Base-by-base conservation (phyloP, 1,284 basidiomycete species). In the Mrakiaceae sp. region DNA sequence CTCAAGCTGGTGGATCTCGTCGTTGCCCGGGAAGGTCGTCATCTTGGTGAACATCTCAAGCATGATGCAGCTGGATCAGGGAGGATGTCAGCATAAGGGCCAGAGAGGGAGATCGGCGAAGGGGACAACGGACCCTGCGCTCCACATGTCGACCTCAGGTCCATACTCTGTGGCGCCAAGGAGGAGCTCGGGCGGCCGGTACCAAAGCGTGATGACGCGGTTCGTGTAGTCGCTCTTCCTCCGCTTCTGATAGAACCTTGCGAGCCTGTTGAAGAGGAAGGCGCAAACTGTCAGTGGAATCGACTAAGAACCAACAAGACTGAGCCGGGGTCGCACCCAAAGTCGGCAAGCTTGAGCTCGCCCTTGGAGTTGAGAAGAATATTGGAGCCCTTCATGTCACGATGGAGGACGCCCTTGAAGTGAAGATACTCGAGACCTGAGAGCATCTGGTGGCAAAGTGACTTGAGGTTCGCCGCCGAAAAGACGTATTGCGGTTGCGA, bases 81-180 rank as follows among this genome's bases (percentile, higher is more conserved):
- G 12, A 59, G 5, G 53, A 42, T 10, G 44, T 57, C 39, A 46
- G 12, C 12, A 11, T 11, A 65, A 43, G 16, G 40, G 12, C 14
- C 11, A 12, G 6, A 6, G 42, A 55, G 8, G 53, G 1, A 43
- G 46, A 10, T 39, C 27, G 27, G 27, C 27, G 27, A 27, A 27
- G 8, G 43, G 42, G 27, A 63, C 69, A 16, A 78, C 83, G 71
- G 76, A 94, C 90, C 96, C 96, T 10, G 95, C 96, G 73, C 93
- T 96, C 96, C 96, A 99, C 86, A 96, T 96, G 73, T 99, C 96
- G n/a, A 99, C 95, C 72, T 97, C 96, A 2, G 91, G 87, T 1
- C 94, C 95, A 76, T 99, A 99, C 27, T 92, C 85, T 2, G 96
- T 98, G 58, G 93, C 92, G 14, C 96, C 97, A 69, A 98, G 86